These are phyloP conservation scores for Penstemon newberryi DNA, from an alignment of 257 asterid species.

Conservation along the genomic window DNA sequence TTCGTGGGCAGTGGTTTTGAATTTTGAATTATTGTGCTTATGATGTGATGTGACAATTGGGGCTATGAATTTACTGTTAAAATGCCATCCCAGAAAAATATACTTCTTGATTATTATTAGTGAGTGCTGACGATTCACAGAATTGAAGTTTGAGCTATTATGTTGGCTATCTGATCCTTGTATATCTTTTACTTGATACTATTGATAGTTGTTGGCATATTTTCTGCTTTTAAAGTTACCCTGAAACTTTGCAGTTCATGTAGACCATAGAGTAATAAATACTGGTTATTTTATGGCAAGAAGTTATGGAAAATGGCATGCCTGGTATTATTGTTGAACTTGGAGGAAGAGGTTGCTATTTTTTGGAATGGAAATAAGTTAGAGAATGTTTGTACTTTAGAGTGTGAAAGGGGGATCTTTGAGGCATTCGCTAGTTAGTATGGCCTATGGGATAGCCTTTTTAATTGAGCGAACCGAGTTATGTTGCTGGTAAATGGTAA, in stretches of 20 bases:
- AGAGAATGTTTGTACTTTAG: constrained; percentile 1
- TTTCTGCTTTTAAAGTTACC: not conserved
- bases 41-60: not conserved
- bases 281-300: constrained; percentile 3
- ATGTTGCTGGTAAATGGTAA: not conserved
- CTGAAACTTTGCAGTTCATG: constrained; percentile 3
- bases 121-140: constrained; percentile 14
- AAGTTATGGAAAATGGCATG: not conserved
- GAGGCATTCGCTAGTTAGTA: not conserved
- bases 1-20: not conserved
- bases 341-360: not conserved
- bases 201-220: constrained; percentile 15
- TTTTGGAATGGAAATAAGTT: constrained; percentile 13
- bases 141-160: constrained; percentile 18
- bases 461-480: not conserved
- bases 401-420: not conserved
- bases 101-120: constrained; percentile 4
- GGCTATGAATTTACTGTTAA: constrained; percentile 7
- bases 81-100: not conserved
- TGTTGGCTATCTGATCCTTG: constrained; percentile 5
- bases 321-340: constrained; percentile 6
- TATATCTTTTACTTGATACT: constrained; percentile 7
- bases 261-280: constrained; percentile 13
- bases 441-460: not conserved
- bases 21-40: constrained; percentile 1